Conservation (phyloP, 2,329 filamentous ascomycete genomes). For the Cladosporium sp. region DNA sequence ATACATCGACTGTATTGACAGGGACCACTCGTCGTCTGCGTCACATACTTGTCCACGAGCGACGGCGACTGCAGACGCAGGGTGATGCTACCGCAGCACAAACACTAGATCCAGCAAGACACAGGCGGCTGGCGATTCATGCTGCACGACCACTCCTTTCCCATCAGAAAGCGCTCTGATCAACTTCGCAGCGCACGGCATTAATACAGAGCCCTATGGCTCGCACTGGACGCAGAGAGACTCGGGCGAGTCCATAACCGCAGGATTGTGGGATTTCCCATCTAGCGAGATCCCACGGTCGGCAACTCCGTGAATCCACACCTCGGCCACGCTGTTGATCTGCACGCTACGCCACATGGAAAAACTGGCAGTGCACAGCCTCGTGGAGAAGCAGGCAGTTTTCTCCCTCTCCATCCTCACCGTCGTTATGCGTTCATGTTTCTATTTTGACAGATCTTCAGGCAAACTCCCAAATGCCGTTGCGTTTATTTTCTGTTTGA, state of each 20-base stretch:
- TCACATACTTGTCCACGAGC: neutral
- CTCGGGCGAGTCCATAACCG: neutral
- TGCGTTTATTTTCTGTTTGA: neutral
- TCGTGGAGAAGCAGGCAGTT: neutral
- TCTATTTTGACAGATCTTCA: slow-evolving; percentile 1
- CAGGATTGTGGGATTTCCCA: neutral
- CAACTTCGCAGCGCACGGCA: no score
- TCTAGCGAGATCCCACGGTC: neutral
- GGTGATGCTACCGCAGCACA: neutral
- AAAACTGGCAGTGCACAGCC: slow-evolving; percentile 1
- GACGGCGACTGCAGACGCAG: neutral
- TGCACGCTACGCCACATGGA: slow-evolving; percentile 7
- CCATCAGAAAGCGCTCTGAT: no score
- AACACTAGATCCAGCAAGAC: no score
- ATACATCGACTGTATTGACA: no score
- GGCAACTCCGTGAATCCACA: no score
- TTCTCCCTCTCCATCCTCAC: neutral
- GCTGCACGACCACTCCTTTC: no score
- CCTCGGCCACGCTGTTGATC: neutral
- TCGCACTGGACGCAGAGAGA: no score
- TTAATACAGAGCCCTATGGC: no score
- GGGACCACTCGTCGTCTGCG: no score
- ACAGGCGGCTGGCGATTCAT: no score
- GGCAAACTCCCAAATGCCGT: slow-evolving; percentile 1
- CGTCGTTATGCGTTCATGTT: slow-evolving; percentile 10